Evolutionary conservation across 2,329 filamentous ascomycete genomes (phyloP), one percentile per base, ranked within the genome.

Genomic region (Aspergillus novofumigatus): DNA sequence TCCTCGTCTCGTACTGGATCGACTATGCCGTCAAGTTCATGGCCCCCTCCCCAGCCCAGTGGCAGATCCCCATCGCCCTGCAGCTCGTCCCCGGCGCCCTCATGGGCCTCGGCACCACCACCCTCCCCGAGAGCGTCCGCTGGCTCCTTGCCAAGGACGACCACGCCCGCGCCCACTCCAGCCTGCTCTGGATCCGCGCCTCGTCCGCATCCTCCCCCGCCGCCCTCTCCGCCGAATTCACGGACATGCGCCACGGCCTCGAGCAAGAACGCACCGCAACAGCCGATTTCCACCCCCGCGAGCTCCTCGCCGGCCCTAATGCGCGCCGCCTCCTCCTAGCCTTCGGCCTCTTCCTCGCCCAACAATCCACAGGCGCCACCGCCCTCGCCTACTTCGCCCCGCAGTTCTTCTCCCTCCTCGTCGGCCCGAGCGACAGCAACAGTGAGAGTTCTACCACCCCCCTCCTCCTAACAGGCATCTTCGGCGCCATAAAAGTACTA

Each of bases 11-110:
- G 3, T 83, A 83, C 65, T 83, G 80, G 79, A 72, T 83, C 47
- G 80, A 83, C 66, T 83, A 82, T 54, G 79, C 62, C 1, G 62
- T 71, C 10, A 67, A 71, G 23, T 65, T 64, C 21, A 64, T 69
- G 56, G 51, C 61, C 3, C 35, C 58, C 3, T 72, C 44, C 5
- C 60, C 77, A 0, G 67, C 67, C 2, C 81, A 84, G 68, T 85
- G 81, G 83, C 81, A 83, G 67, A 76, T 84, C 28, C 82, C 81
- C 1, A 77, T 85, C 53, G 81, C 78, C 0, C 69, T 84, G 3
- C 81, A 83, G 61, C 70, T 83, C 6, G 66, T 79, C 0, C 79
- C 79, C 0, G 80, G 78, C 0, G 76, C 68, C 1, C 58, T 81
- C 0, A 77, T 83, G 49, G 79, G 78, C 0, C 52, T 81, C 1